phyloP scores from a whole-genome alignment of 2,329 filamentous ascomycete genomes.

The Fusarium sp. region DNA sequence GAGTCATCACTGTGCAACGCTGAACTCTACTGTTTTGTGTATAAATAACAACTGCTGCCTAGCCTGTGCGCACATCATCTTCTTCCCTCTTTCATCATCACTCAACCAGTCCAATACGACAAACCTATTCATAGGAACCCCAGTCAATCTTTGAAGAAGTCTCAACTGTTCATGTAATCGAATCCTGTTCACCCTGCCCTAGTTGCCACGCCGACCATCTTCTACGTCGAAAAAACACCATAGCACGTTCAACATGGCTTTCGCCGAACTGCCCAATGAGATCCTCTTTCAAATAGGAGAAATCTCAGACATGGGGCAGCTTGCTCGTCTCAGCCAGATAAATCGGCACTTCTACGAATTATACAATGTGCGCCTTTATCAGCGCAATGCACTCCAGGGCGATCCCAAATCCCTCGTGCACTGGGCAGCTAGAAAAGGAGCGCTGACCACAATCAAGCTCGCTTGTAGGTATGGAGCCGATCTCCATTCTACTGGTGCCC shows the following conservation, averaged over 20 bases:
- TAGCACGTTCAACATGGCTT: neutral
- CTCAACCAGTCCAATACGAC: too few relatives aligned
- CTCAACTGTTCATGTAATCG: too few relatives aligned
- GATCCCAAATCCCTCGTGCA: neutral
- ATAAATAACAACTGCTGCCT: too few relatives aligned
- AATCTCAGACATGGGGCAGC: neutral
- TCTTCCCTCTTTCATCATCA: too few relatives aligned
- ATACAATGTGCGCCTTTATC: conserved; percentile 8
- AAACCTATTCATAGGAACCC: too few relatives aligned
- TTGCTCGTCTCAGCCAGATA: neutral
- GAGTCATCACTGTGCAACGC: too few relatives aligned
- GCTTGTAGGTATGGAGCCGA: conserved; percentile 9
- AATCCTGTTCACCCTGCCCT: too few relatives aligned
- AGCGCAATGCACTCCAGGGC: neutral
- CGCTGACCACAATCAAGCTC: neutral
- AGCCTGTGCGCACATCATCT: too few relatives aligned
- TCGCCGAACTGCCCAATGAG: neutral
- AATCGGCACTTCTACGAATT: neutral
- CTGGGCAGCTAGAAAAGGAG: conserved; percentile 1
- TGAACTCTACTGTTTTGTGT: too few relatives aligned
- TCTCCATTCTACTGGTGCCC: neutral
- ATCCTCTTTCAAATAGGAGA: neutral
- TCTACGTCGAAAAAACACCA: neutral
- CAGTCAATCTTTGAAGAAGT: too few relatives aligned
- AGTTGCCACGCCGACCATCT: neutral